These are phyloP conservation scores for Penicillium sp. DNA, from an alignment of 2,329 filamentous ascomycete species.

Conservation along the genomic window DNA sequence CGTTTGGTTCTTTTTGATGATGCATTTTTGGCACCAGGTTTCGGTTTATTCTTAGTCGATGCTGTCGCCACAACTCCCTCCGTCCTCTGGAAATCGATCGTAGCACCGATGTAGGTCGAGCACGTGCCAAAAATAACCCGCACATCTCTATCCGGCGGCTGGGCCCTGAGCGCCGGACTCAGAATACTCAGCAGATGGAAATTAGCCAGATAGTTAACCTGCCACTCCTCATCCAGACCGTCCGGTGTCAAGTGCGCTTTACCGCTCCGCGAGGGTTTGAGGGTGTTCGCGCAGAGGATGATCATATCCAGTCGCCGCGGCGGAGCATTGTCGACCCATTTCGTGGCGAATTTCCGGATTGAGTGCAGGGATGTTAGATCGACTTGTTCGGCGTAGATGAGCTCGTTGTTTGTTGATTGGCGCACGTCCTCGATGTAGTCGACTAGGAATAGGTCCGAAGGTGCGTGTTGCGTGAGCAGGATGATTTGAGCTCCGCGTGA, in stretches of 20 bases:
- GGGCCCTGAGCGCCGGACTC: slow-evolving; percentile 81
- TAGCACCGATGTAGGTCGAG: slow-evolving; percentile 77
- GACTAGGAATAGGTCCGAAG: slow-evolving; percentile 80
- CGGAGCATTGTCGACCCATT: slow-evolving; percentile 95
- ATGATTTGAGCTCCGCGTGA: slow-evolving; percentile 82
- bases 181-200: slow-evolving; percentile 92
- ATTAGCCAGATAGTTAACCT: slow-evolving; percentile 91
- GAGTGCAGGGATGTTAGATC: slow-evolving; percentile 85
- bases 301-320: slow-evolving; percentile 86
- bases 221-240: slow-evolving; percentile 85
- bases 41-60: slow-evolving; percentile 33
- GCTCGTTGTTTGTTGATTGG: slow-evolving; percentile 68
- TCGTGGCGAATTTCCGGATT: slow-evolving; percentile 88
- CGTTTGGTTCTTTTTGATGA: slow-evolving; percentile 14
- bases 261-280: slow-evolving; percentile 54
- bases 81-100: slow-evolving; percentile 49
- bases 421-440: slow-evolving; percentile 92
- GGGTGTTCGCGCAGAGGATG: slow-evolving; percentile 76
- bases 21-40: slow-evolving; percentile 21
- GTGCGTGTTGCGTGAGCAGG: slow-evolving; percentile 76
- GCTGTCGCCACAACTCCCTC: slow-evolving; percentile 12
- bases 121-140: slow-evolving; percentile 83
- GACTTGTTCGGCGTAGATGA: slow-evolving; percentile 94
- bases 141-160: slow-evolving; percentile 91
- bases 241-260: slow-evolving; percentile 61